These are phyloP conservation scores for Cryptosporidium muris DNA, from an alignment of 169 alveolate genomes.

Conservation along the genomic window DNA sequence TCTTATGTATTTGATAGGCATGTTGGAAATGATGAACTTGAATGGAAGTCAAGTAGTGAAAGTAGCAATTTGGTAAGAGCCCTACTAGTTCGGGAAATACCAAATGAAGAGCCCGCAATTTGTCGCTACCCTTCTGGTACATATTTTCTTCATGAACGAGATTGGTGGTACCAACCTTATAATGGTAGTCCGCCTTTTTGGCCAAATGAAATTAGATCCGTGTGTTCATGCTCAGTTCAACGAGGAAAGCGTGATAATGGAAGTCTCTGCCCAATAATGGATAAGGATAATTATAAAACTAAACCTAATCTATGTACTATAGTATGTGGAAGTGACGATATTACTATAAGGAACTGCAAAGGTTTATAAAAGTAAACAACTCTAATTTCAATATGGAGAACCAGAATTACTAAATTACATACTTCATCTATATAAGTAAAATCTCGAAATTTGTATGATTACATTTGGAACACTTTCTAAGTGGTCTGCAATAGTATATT, in stretches of 20 bases:
- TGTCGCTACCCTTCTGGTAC: conserved; percentile 67
- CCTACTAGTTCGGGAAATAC: conserved; percentile 53
- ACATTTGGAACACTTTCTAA: too few species aligned
- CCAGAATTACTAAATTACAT: too few species aligned
- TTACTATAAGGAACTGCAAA: too few species aligned
- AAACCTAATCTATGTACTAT: too few species aligned
- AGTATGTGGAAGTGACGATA: too few species aligned
- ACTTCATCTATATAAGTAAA: too few species aligned
- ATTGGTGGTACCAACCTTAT: conserved; percentile 72
- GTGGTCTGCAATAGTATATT: too few species aligned
- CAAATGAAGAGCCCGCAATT: conserved; percentile 62
- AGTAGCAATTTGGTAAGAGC: conserved; percentile 33
- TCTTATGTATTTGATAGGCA: conserved; percentile 10
- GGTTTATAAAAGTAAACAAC: too few species aligned
- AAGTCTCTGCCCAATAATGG: conserved; percentile 23
- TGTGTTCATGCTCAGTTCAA: conserved; percentile 24
- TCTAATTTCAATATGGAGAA: too few species aligned
- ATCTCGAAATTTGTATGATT: too few species aligned
- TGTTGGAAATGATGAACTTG: conserved; percentile 62
- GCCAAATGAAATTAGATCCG: conserved; percentile 43
- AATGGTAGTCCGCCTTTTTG: conserved; percentile 73
- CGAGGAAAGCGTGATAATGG: conserved; percentile 50
- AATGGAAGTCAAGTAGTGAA: conserved; percentile 66
- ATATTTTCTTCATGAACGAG: conserved; percentile 32
- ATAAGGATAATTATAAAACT: too few species aligned